Percentiles rank a stretch among this genome's conserved stretches.
Evolutionary conservation across 2,329 filamentous ascomycete species (phyloP).

Genomic region (Colletotrichum destructivum): DNA sequence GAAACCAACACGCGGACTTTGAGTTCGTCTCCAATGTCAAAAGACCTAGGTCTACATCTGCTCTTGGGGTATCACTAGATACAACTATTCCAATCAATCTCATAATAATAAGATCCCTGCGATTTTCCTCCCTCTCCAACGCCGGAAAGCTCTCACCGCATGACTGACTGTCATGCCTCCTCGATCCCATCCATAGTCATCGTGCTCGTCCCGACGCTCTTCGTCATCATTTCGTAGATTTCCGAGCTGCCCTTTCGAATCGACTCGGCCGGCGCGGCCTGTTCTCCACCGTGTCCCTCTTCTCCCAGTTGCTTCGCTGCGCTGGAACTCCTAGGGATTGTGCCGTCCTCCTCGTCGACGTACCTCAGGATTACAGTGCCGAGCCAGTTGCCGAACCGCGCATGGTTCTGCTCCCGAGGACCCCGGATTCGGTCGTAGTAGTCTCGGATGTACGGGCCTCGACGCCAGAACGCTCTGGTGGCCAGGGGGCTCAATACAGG

Average conservation of each 20-base stretch:
- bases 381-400: conserved; percentile 28
- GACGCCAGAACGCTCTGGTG: conserved; percentile 41
- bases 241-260: not conserved
- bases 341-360: conserved; percentile 28
- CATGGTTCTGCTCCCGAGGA: conserved; percentile 12
- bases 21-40: too few species aligned
- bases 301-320: conserved; percentile 14
- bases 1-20: too few species aligned
- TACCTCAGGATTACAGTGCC: conserved; percentile 31
- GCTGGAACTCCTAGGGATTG: not conserved
- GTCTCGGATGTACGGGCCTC: conserved; percentile 36
- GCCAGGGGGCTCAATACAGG: conserved; percentile 43
- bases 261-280: not conserved
- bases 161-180: not conserved
- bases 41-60: too few species aligned
- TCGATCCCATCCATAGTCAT: conserved; percentile 13
- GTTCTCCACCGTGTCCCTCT: not conserved
- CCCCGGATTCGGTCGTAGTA: conserved; percentile 24
- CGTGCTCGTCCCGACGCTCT: conserved; percentile 21
- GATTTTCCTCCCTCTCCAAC: not conserved
- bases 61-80: not conserved
- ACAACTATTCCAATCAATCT: not conserved
- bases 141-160: not conserved
- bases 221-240: conserved; percentile 14
- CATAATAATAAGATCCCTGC: not conserved